Conservation (phyloP, 441 rosid genomes). For the Syzygium malaccense region DNA sequence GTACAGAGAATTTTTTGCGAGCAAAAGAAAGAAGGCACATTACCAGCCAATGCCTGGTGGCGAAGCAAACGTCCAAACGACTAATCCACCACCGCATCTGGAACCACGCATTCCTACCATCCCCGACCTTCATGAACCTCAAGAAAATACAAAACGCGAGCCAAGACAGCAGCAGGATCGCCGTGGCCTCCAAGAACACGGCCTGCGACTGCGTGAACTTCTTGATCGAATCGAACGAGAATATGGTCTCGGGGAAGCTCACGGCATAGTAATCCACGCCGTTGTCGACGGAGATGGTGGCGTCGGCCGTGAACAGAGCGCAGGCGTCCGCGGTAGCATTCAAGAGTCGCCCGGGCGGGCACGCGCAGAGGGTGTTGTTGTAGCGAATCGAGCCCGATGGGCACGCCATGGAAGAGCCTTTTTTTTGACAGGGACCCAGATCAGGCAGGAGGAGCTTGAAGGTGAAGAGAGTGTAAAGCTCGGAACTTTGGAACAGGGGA, state of each 20-base stretch:
- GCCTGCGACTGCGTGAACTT: slow-evolving; percentile 93
- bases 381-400: slow-evolving; percentile 32
- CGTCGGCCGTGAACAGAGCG: slow-evolving; percentile 2
- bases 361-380: slow-evolving; percentile 6
- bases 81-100: slow-evolving; percentile 92
- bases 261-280: slow-evolving; percentile 36
- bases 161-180: slow-evolving; percentile 71
- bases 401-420: slow-evolving; percentile 30
- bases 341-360: slow-evolving; percentile 6
- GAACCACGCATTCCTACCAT: slow-evolving; percentile 72
- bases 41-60: slow-evolving; percentile 99
- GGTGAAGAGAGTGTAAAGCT: not conserved
- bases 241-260: slow-evolving; percentile 57
- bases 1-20: not conserved
- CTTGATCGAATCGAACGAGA: slow-evolving; percentile 67
- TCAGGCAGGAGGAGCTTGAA: not conserved
- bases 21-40: not conserved
- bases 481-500: not conserved
- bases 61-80: slow-evolving; percentile 76
- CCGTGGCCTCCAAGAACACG: slow-evolving; percentile 87
- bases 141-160: slow-evolving; percentile 56
- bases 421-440: not conserved
- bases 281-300: slow-evolving; percentile 31
- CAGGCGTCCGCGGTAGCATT: not conserved
- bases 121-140: slow-evolving; percentile 73